Base-by-base conservation (phyloP, 1,139 yeast genomes). In the Kodamaea derodonti region DNA sequence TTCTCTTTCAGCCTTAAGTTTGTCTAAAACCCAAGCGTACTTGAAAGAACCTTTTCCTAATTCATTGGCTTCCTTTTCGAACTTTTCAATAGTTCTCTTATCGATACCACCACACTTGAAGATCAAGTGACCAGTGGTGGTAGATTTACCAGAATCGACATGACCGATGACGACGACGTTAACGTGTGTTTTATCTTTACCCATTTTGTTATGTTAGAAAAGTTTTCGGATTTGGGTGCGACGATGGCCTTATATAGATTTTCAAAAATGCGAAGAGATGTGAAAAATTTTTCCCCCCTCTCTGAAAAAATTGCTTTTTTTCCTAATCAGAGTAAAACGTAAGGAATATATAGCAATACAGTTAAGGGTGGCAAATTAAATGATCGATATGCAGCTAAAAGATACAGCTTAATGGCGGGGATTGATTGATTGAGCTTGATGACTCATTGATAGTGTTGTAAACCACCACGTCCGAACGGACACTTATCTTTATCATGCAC, bases 61-160 rank as follows among this genome's bases (percentile, higher is more conserved):
- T 76, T 86, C 95, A 65, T 94, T 95, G 67, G 95, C 95, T 76
- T 87, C 95, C 84, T 86, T 86, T 80, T 86, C 96, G 77, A 86
- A 87, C 85, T 87, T 87, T 79, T 88, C 96, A 66, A 88, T 87
- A 69, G 96, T 88, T 82, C 96, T 85, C 86, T 88, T 87, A 79
- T 87, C 94, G 58, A 82, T 82, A 81, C 88, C 82, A 75, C 82
- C 82, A 73, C 75, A 66, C 94, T 90, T 90, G 95, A 72, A 90
- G 69, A 90, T 90, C 78, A 90, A 85, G 97, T 88, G 97, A 75
- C 97, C 97, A 72, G 51, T 46, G 49, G 50, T 47, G 45, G 51
- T 47, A 34, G 56, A 52, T 56, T 53, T 53, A 51, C 58, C 58
- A 41, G 58, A 52, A 42, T 53, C 58, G 57, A 52, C 57, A 54